Conservation (phyloP, 148 eudicot species). For the Vaccinium macrocarpon region DNA sequence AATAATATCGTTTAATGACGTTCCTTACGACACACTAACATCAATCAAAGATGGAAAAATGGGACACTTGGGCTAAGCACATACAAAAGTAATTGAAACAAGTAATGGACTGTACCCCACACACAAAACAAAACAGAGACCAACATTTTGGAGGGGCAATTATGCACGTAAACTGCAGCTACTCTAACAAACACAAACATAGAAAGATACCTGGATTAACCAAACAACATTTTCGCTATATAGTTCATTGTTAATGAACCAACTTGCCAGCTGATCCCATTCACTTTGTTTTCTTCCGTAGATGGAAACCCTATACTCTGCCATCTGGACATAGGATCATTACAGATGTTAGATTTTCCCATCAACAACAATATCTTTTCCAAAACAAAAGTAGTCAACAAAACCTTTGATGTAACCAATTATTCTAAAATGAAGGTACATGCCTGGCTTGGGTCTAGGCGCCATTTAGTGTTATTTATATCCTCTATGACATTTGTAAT, state of each 20-base stretch:
- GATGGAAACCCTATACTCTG: slow-evolving; percentile 75
- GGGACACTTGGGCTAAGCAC: neutral
- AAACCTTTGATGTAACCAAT: neutral
- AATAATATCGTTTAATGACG: neutral
- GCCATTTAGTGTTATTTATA: neutral
- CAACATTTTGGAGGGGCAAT: neutral
- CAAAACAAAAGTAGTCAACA: neutral
- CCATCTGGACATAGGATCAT: slow-evolving; percentile 49
- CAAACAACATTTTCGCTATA: slow-evolving; percentile 80
- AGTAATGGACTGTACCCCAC: neutral
- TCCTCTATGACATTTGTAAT: neutral
- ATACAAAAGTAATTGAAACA: neutral
- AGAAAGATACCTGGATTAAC: slow-evolving; percentile 62
- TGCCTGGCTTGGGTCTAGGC: neutral
- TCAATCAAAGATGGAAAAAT: neutral
- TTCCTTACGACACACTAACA: neutral
- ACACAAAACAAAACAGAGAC: neutral
- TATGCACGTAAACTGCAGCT: slow-evolving; percentile 11
- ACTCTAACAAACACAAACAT: slow-evolving; percentile 6
- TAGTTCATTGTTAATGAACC: slow-evolving; percentile 73
- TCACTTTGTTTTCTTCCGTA: slow-evolving; percentile 88
- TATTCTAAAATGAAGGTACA: neutral
- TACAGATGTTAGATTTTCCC: neutral
- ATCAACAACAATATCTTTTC: neutral
- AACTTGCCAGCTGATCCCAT: slow-evolving; percentile 85